Percentiles rank a stretch among this genome's conserved stretches.
Evolutionary conservation across 192 early-diverging fungal genomes (phyloP).

Genomic region (Borealophlyctis nickersoniae): DNA sequence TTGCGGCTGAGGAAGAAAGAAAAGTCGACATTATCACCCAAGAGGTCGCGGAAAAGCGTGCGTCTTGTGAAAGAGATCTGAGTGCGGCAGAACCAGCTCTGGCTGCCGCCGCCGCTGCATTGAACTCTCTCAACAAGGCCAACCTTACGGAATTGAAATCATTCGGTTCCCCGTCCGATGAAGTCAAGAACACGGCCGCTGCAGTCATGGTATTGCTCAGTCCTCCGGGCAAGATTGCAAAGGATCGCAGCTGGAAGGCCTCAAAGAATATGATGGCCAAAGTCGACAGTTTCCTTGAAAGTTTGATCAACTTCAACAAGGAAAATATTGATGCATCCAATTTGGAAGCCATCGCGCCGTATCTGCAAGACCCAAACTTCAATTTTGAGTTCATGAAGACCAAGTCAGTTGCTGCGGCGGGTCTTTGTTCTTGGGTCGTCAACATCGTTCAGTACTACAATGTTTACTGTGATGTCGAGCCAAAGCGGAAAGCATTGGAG

Average conservation of each 20-base stretch:
- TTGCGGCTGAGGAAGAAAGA: constrained; percentile 63
- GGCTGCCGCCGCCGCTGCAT: constrained; percentile 54
- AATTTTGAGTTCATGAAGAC: constrained; percentile 63
- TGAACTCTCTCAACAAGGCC: constrained; percentile 65
- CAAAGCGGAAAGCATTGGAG: constrained; percentile 57
- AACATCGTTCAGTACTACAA: constrained; percentile 63
- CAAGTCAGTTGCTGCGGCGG: constrained; percentile 64
- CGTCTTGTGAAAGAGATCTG: constrained; percentile 55
- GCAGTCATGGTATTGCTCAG: constrained; percentile 65
- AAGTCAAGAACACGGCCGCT: constrained; percentile 53
- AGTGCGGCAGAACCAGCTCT: constrained; percentile 62
- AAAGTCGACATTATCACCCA: constrained; percentile 61
- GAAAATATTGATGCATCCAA: constrained; percentile 59
- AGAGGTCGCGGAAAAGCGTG: constrained; percentile 58
- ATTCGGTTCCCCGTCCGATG: constrained; percentile 62
- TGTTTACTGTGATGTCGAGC: constrained; percentile 65
- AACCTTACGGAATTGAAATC: constrained; percentile 69
- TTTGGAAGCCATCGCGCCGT: constrained; percentile 60
- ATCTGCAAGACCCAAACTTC: constrained; percentile 61
- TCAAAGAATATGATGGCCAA: constrained; percentile 70
- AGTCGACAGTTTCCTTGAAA: constrained; percentile 63
- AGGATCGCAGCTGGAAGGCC: constrained; percentile 65
- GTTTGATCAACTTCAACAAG: constrained; percentile 60
- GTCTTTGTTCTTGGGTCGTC: constrained; percentile 63
- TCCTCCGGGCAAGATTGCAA: constrained; percentile 63